phyloP scores from a whole-genome alignment of 1,284 basidiomycete species.

The Polyporus tsugae region DNA sequence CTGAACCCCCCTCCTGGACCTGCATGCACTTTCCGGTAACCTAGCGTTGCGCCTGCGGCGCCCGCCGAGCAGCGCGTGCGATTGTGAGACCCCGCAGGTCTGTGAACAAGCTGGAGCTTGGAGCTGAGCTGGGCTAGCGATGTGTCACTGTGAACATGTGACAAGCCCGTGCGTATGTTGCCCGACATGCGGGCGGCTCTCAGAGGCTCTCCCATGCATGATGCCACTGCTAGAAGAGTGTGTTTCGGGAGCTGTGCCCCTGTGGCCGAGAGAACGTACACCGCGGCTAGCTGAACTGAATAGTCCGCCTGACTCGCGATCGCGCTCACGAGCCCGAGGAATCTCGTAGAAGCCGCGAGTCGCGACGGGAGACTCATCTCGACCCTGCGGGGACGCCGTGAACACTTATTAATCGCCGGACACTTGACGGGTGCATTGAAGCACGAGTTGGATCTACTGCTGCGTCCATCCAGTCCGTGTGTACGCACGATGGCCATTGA shows the following conservation, averaged over 20 bases:
- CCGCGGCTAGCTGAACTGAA: constrained; percentile 14
- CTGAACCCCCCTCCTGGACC: constrained; percentile 23
- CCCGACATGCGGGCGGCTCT: neutral
- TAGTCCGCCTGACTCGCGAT: constrained; percentile 17
- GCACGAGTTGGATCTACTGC: neutral
- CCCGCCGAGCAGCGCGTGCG: constrained; percentile 1
- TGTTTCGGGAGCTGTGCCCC: constrained; percentile 13
- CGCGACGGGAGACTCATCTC: neutral
- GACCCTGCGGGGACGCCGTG: neutral
- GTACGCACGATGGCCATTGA: neutral
- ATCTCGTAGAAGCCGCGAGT: neutral
- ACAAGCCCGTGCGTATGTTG: neutral
- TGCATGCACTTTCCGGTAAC: constrained; percentile 27
- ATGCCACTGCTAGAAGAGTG: constrained; percentile 15
- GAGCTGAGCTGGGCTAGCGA: neutral
- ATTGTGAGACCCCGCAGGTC: neutral
- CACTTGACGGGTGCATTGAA: neutral
- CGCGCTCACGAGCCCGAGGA: constrained; percentile 2
- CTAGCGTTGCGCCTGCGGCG: constrained; percentile 17
- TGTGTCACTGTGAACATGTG: constrained; percentile 2
- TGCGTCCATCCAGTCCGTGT: neutral
- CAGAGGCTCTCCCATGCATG: neutral
- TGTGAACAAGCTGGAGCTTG: neutral
- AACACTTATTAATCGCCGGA: neutral
- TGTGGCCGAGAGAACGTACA: constrained; percentile 21